These are phyloP conservation scores for Camelina sativa DNA, from an alignment of 345 rosid species.

Conservation along the genomic window DNA sequence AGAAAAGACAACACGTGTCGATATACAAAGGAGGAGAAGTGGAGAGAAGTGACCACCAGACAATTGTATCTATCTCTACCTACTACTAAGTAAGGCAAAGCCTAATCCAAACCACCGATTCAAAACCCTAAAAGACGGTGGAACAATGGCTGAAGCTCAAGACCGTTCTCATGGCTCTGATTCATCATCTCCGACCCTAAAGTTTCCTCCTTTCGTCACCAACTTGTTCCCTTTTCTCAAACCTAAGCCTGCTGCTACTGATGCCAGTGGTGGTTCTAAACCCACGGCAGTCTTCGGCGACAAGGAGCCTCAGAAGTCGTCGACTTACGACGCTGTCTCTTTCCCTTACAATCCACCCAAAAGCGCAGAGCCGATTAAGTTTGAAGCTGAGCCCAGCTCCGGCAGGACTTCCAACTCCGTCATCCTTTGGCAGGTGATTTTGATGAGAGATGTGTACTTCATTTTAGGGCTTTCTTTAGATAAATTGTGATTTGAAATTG, in stretches of 20 bases:
- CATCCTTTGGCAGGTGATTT: conserved; percentile 62
- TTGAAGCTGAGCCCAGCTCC: conserved; percentile 49
- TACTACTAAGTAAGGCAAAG: background rate
- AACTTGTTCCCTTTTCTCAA: conserved; percentile 46
- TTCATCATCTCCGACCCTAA: conserved; percentile 6
- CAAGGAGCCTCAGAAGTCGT: conserved; percentile 19
- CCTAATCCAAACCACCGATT: conserved; percentile 31
- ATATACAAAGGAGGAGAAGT: background rate
- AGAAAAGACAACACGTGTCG: conserved; percentile 36
- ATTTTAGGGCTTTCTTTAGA: background rate
- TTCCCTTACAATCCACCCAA: conserved; percentile 42
- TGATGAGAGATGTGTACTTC: background rate
- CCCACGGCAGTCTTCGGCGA: conserved; percentile 29
- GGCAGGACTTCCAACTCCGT: conserved; percentile 59
- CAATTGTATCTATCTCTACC: background rate
- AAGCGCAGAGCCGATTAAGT: conserved; percentile 40
- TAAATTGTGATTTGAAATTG: conserved; percentile 3
- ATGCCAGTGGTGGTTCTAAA: conserved; percentile 22
- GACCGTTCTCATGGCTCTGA: conserved; percentile 13
- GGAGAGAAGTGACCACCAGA: conserved; percentile 32
- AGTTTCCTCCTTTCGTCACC: conserved; percentile 35
- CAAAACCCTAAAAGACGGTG: conserved; percentile 35
- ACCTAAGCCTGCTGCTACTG: conserved; percentile 37
- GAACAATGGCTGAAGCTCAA: conserved; percentile 38
- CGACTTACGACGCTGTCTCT: conserved; percentile 27